phyloP scores from a whole-genome alignment of 306 rosid species.

The Sphenostylis stenocarpa region DNA sequence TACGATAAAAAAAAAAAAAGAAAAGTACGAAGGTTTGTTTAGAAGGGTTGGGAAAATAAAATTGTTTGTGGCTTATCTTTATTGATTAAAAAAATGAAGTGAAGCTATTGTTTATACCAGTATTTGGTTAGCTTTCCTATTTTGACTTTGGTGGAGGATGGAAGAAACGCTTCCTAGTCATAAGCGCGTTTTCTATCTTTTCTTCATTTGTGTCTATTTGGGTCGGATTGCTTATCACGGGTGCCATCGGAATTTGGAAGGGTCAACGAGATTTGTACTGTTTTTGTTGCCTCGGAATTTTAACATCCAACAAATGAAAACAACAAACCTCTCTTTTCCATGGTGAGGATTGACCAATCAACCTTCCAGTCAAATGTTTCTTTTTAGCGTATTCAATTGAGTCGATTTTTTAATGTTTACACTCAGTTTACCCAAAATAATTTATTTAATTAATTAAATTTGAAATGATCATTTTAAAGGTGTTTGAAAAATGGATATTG shows the following conservation, averaged over 20 bases:
- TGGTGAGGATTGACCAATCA: neutral
- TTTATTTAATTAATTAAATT: too few species aligned
- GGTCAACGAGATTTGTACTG: neutral
- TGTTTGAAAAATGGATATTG: too few species aligned
- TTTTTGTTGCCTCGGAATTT: neutral
- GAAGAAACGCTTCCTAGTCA: constrained; percentile 12
- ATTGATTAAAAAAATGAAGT: neutral
- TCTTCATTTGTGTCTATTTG: neutral
- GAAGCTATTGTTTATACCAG: neutral
- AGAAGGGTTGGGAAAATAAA: neutral
- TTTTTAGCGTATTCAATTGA: neutral
- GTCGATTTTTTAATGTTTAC: too few species aligned
- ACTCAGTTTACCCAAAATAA: too few species aligned
- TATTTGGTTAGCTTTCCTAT: constrained; percentile 23
- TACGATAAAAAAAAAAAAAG: neutral
- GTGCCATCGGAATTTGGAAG: neutral
- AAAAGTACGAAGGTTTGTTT: neutral
- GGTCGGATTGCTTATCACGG: neutral
- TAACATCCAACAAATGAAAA: neutral
- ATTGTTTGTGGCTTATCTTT: neutral
- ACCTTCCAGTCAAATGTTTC: neutral
- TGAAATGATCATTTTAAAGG: too few species aligned
- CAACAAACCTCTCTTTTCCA: neutral
- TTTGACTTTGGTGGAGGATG: constrained; percentile 23
- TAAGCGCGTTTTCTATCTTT: constrained; percentile 37